Evolutionary conservation across 163 green algal species (phyloP).

Genomic region (Chlamydomonas reinhardtii): DNA sequence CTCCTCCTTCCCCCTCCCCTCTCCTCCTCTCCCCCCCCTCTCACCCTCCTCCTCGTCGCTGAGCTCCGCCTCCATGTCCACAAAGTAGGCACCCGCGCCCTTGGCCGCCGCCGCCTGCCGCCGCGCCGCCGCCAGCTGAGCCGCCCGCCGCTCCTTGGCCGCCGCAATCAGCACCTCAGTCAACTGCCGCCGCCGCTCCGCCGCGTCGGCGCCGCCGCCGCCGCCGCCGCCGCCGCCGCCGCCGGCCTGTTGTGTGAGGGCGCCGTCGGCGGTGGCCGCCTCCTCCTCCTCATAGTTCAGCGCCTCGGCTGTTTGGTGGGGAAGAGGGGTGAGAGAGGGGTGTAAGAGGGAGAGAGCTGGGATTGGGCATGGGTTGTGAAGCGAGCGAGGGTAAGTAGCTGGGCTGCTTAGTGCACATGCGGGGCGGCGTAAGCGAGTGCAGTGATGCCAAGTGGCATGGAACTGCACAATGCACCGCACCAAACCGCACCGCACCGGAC

Average conservation of each 20-base stretch:
- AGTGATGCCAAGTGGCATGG: no score
- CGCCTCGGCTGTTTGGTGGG: constrained; percentile 4
- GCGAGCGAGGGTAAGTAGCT: neutral
- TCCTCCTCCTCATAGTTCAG: constrained; percentile 45
- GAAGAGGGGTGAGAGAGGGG: neutral
- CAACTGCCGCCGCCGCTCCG: neutral
- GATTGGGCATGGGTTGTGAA: neutral
- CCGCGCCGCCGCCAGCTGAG: neutral
- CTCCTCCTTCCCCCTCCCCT: neutral
- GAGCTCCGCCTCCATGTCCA: constrained; percentile 46
- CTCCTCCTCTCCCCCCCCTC: constrained; percentile 12
- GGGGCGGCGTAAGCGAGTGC: no score
- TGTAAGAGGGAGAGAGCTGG: neutral
- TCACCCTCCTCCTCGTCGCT: constrained; percentile 44
- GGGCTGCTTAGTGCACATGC: no score
- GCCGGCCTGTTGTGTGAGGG: neutral
- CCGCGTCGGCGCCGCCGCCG: neutral
- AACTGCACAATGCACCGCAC: no score
- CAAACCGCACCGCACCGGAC: no score
- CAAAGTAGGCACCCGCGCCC: constrained; percentile 23
- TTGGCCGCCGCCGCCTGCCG: neutral
- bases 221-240: neutral
- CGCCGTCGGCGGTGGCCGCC: neutral
- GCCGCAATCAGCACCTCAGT: constrained; percentile 15
- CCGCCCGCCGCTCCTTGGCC: constrained; percentile 10